phyloP scores from a whole-genome alignment of 495 filamentous ascomycete species.

The Penicillium ucsense region DNA sequence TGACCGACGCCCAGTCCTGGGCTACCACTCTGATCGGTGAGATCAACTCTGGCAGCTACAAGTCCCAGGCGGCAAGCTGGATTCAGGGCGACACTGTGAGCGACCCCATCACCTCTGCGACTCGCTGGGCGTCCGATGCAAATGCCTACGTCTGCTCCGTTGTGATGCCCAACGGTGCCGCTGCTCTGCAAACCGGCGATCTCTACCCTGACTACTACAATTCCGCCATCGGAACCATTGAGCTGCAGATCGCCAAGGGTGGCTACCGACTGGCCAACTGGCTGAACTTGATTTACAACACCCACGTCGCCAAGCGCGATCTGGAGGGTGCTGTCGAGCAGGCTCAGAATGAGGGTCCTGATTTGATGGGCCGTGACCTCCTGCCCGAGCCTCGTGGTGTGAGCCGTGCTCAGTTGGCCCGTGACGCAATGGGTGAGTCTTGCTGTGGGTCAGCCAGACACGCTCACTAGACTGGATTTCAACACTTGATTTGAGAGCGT shows the following conservation, averaged over 20 bases:
- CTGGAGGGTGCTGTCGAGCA: slow-evolving; percentile 1
- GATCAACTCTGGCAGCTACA: slow-evolving; percentile 41
- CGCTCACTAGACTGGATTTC: slow-evolving; percentile 2
- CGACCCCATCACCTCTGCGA: slow-evolving; percentile 23
- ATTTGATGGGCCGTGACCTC: slow-evolving; percentile 2
- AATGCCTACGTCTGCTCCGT: slow-evolving; percentile 48
- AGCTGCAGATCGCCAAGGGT: slow-evolving; percentile 65
- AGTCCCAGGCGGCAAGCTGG: slow-evolving; percentile 37
- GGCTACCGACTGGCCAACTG: slow-evolving; percentile 53
- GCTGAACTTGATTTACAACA: slow-evolving; percentile 16
- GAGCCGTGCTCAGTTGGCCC: slow-evolving; percentile 14
- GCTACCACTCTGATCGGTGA: slow-evolving; percentile 23
- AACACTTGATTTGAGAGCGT: background rate
- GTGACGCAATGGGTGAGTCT: slow-evolving; percentile 16
- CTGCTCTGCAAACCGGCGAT: slow-evolving; percentile 15
- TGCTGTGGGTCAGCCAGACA: slow-evolving; percentile 11
- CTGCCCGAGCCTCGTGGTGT: slow-evolving; percentile 5
- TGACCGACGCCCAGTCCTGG: slow-evolving; percentile 24
- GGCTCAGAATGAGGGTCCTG: background rate
- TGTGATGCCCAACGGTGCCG: slow-evolving; percentile 31
- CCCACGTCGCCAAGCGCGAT: slow-evolving; percentile 9
- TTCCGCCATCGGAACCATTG: slow-evolving; percentile 52
- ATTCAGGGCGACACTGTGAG: slow-evolving; percentile 35
- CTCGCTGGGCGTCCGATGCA: slow-evolving; percentile 47
- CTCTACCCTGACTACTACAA: slow-evolving; percentile 40